Conservation (phyloP, 2,329 filamentous ascomycete species). For the Ophiostoma tasmaniense region DNA sequence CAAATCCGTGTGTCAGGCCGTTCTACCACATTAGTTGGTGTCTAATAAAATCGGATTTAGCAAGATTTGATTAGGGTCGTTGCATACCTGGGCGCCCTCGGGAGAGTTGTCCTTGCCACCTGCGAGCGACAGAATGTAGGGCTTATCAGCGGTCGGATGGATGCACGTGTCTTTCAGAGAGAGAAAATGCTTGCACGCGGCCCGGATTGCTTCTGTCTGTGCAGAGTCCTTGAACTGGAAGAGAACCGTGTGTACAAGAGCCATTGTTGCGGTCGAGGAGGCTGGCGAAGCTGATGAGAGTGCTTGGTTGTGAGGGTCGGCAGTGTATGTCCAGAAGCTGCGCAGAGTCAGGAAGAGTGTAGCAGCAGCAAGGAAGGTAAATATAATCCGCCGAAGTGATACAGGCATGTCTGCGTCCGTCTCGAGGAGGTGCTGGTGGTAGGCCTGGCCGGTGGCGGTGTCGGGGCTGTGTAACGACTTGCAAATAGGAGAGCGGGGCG, state of each 20-base stretch:
- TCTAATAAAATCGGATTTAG: too few species aligned
- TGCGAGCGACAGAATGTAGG: conserved; percentile 49
- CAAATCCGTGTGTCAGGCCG: conserved; percentile 57
- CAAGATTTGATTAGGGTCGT: too few species aligned
- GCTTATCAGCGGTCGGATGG: conserved; percentile 47
- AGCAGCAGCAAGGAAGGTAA: not conserved
- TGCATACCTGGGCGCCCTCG: conserved; percentile 43
- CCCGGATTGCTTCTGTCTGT: not conserved
- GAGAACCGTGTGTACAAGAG: conserved; percentile 14
- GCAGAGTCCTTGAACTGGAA: conserved; percentile 11
- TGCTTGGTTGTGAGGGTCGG: not conserved
- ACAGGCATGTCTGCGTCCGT: too few species aligned
- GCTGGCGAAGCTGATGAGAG: not conserved
- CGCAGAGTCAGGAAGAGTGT: not conserved
- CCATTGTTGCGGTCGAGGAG: conserved; percentile 5
- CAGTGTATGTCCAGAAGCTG: not conserved
- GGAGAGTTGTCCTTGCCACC: conserved; percentile 54
- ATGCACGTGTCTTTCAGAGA: conserved; percentile 49
- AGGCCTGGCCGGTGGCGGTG: not conserved
- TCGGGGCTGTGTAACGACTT: not conserved
- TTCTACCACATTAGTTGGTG: conserved; percentile 34
- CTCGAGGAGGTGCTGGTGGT: not conserved
- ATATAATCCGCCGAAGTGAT: not conserved
- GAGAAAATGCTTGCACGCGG: conserved; percentile 26
- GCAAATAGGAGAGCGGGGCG: not conserved